Evolutionary conservation across 345 rosid species (phyloP).

Genomic region (Populus pruinosa): DNA sequence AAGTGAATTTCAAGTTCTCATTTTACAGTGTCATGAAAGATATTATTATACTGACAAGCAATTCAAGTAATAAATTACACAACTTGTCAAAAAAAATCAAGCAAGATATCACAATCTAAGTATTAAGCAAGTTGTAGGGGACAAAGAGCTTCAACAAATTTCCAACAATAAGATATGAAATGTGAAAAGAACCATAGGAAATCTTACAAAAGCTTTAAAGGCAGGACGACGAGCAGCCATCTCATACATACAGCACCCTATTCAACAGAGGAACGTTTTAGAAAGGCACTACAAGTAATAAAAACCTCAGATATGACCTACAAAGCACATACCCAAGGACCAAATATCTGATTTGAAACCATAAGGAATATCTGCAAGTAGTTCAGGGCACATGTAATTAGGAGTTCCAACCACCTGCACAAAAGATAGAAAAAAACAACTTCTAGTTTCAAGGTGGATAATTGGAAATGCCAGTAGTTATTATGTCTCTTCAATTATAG

Average conservation of each 20-base stretch:
- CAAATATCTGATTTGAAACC: conserved; percentile 99
- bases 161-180: background rate
- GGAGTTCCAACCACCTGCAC: conserved; percentile 98
- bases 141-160: conserved; percentile 6
- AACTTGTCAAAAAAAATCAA: background rate
- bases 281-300: conserved; percentile 8
- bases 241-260: conserved; percentile 99
- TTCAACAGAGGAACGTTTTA: conserved; percentile 31
- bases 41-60: background rate
- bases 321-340: conserved; percentile 71
- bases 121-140: background rate
- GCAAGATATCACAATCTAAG: background rate
- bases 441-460: conserved; percentile 10
- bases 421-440: conserved; percentile 1
- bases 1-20: background rate
- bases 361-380: conserved; percentile 95
- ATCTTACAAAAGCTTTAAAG: conserved; percentile 95
- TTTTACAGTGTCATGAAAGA: background rate
- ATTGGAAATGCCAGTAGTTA: conserved; percentile 12
- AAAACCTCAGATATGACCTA: background rate
- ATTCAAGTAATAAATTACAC: background rate
- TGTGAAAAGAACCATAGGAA: conserved; percentile 12
- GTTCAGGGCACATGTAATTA: conserved; percentile 98
- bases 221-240: conserved; percentile 99
- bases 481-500: background rate